Evolutionary conservation across 108 stramenopile genomes (phyloP).

Genomic region (Heterococcus sp.): DNA sequence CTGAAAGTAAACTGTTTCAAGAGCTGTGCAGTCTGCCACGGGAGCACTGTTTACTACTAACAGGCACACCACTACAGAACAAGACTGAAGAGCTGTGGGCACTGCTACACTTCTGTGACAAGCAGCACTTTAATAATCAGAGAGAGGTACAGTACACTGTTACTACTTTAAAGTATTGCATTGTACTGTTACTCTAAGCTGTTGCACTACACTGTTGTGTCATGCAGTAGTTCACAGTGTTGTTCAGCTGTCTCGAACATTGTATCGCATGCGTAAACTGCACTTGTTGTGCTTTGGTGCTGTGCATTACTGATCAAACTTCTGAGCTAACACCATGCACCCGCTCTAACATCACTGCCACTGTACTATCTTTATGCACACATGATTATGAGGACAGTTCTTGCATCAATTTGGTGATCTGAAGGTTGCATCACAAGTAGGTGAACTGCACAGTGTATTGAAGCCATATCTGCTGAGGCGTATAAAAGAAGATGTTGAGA

Average conservation of each 20-base stretch:
- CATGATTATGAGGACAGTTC: conserved; percentile 69
- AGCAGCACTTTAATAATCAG: conserved; percentile 74
- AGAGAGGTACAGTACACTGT: no score
- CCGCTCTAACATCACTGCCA: no score
- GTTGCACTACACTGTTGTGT: no score
- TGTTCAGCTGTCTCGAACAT: no score
- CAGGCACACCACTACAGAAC: conserved; percentile 95
- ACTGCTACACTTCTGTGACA: conserved; percentile 54
- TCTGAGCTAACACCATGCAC: no score
- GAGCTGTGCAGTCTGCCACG: conserved; percentile 75
- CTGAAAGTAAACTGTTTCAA: conserved; percentile 72
- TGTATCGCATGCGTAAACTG: no score
- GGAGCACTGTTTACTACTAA: conserved; percentile 74
- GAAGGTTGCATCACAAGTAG: conserved; percentile 63
- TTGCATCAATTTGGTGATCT: conserved; percentile 79
- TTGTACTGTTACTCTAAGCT: no score
- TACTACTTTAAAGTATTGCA: no score
- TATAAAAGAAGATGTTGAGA: conserved; percentile 97
- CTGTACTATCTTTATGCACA: no score
- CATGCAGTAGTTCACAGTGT: no score
- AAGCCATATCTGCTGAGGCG: conserved; percentile 84
- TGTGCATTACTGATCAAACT: no score
- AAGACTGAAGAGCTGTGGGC: conserved; percentile 90
- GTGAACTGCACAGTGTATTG: conserved; percentile 78
- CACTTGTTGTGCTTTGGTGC: no score